Conservation (phyloP, 2,329 filamentous ascomycete species). For the Alternaria triticina region DNA sequence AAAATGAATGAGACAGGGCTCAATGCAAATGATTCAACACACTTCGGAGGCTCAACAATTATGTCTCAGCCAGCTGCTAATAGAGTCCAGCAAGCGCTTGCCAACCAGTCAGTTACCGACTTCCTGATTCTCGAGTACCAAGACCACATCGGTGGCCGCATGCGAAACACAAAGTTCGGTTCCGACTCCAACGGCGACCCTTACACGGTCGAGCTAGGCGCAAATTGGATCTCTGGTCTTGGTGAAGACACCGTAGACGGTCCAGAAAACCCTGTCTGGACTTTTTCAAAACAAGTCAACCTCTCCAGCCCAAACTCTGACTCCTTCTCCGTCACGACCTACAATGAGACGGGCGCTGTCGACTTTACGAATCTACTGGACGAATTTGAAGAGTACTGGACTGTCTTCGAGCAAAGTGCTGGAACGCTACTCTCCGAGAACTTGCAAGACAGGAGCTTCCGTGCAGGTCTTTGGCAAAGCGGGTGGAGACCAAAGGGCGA, state of each 20-base stretch:
- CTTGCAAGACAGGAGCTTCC: slow-evolving; percentile 66
- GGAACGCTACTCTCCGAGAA: slow-evolving; percentile 65
- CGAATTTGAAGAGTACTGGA: slow-evolving; percentile 57
- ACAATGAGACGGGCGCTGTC: slow-evolving; percentile 62
- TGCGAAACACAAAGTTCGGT: slow-evolving; percentile 65
- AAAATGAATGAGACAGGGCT: not conserved
- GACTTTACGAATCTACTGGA: slow-evolving; percentile 61
- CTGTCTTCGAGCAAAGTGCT: slow-evolving; percentile 58
- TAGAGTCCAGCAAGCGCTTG: slow-evolving; percentile 59
- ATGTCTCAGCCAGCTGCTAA: slow-evolving; percentile 1
- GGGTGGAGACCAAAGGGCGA: slow-evolving; percentile 68
- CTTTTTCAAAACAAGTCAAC: slow-evolving; percentile 63
- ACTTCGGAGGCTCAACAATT: not conserved
- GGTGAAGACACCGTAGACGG: slow-evolving; percentile 35
- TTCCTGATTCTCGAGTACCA: slow-evolving; percentile 72
- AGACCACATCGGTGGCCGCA: slow-evolving; percentile 66
- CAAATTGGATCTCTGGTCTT: slow-evolving; percentile 68
- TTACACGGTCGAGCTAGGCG: slow-evolving; percentile 68
- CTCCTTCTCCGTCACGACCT: slow-evolving; percentile 65
- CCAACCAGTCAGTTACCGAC: slow-evolving; percentile 66
- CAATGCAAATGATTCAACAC: not conserved
- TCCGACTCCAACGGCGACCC: slow-evolving; percentile 56
- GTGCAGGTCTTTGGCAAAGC: slow-evolving; percentile 64
- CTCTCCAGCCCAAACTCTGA: slow-evolving; percentile 65
- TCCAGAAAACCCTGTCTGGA: slow-evolving; percentile 68